Base-by-base conservation (phyloP, 768 basidiomycete species). In the Tricholoma flavovirens region DNA sequence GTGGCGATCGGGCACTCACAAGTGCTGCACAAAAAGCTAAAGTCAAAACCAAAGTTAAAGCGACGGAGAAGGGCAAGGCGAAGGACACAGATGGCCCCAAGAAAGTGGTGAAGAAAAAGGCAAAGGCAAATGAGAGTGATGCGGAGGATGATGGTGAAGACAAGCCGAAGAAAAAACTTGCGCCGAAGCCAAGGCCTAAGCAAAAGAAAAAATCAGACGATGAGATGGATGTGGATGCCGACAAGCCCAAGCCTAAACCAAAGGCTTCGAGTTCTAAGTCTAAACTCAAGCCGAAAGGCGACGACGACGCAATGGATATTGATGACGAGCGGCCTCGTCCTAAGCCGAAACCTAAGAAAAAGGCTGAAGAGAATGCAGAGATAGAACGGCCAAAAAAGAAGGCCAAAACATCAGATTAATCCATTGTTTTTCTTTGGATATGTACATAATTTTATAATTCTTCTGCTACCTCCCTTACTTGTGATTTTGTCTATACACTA, bases 331-430 rank as follows among this genome's bases (percentile, higher is more conserved):
- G 62, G 30, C 65, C 71, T 22, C 76, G 71, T 54, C 71, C 75
- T 5, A 75, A 76, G 51, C 71, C 82, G 0, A 80, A 79, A 56
- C 70, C 74, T 0, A 79, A 73, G 0, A 75, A 73, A 60, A 69
- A 69, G 30, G 69, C 71, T 21, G 69, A 64, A 10, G 74, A 75
- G 54, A 64, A 68, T 22, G 72, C 69, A 7, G 75, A 76, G 24
- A 75, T 71, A 2, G 83, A 81, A 54, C 88, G 86, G 11, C 83
- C 79, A 2, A 88, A 86, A 73, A 92, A 92, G 75, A 92, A 92
- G 70, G 69, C 71, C 56, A 91, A 88, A 74, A 86, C 77, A 32
- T 63, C 76, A 5, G 66, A 70, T 19, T 82, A 74, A 62, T 5
- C 24, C 29, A 29, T 33, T 19, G 30, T 36, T 40, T 43, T 26